Evolutionary conservation across 345 rosid genomes (phyloP).

Genomic region (Populus ilicifolia): DNA sequence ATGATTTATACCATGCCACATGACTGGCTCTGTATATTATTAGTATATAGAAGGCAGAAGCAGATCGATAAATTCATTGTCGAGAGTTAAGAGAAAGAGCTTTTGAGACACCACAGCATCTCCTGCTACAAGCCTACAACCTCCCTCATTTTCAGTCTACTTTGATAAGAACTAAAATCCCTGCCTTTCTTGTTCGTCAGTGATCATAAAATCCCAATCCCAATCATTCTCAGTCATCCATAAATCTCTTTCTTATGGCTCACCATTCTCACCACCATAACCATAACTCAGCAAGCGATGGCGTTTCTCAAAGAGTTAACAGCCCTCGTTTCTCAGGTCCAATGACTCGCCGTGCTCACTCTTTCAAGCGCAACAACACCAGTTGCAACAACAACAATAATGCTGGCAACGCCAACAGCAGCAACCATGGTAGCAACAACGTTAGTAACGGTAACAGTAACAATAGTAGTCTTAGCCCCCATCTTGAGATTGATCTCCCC

Average conservation of each 20-base stretch:
- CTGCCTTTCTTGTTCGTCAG: neutral
- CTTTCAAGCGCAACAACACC: slow-evolving; percentile 67
- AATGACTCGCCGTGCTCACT: slow-evolving; percentile 84
- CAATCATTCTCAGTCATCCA: too few relatives aligned
- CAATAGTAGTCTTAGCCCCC: slow-evolving; percentile 24
- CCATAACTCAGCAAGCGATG: slow-evolving; percentile 47
- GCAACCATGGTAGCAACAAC: neutral
- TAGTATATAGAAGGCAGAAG: too few relatives aligned
- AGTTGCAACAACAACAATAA: slow-evolving; percentile 4
- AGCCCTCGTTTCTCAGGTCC: slow-evolving; percentile 89
- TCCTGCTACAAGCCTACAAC: too few relatives aligned
- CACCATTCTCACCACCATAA: slow-evolving; percentile 46
- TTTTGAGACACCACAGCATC: too few relatives aligned
- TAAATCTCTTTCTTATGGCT: slow-evolving; percentile 33
- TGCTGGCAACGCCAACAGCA: neutral
- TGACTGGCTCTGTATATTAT: too few relatives aligned
- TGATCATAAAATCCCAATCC: too few relatives aligned
- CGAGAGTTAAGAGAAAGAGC: too few relatives aligned
- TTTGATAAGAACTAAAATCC: too few relatives aligned
- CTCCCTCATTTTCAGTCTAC: too few relatives aligned
- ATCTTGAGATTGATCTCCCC: slow-evolving; percentile 74
- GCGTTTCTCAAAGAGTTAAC: slow-evolving; percentile 64
- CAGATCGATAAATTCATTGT: too few relatives aligned
- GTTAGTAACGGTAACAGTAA: neutral
- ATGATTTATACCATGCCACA: too few relatives aligned